Percentiles rank a stretch among this genome's conserved stretches.
These are phyloP conservation scores for Leersia perrieri DNA, from an alignment of 176 grass and related monocot genomes.

Conservation along the genomic window DNA sequence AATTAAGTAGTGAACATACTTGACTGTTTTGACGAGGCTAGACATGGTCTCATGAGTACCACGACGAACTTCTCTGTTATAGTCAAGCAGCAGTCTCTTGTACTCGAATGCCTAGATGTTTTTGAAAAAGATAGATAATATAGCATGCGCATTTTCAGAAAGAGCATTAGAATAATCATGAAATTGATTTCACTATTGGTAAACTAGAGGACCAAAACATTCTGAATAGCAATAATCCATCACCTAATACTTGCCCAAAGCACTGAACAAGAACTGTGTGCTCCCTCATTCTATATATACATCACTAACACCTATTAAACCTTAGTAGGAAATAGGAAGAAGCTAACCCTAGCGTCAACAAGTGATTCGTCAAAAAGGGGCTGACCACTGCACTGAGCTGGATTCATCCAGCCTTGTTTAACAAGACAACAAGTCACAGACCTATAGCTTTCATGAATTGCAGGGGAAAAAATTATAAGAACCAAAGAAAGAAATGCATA, in stretches of 20 bases:
- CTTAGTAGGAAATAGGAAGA: background rate
- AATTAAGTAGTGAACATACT: slow-evolving; percentile 41
- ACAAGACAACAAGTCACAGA: background rate
- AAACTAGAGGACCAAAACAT: background rate
- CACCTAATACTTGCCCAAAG: background rate
- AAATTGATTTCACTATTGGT: background rate
- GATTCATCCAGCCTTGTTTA: background rate
- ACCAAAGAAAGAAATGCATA: background rate
- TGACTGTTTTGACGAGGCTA: slow-evolving; percentile 65
- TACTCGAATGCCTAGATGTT: slow-evolving; percentile 83
- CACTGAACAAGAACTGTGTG: background rate
- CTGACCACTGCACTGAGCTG: background rate
- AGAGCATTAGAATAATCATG: background rate
- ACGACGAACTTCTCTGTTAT: slow-evolving; percentile 91
- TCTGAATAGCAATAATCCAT: background rate
- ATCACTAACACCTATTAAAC: background rate
- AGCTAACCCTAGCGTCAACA: background rate
- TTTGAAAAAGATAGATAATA: slow-evolving; percentile 22
- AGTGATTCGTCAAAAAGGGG: background rate
- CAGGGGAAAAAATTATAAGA: background rate
- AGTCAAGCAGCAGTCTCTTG: slow-evolving; percentile 82
- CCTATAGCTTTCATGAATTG: background rate
- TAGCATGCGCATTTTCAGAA: background rate
- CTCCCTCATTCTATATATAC: background rate
- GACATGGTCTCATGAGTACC: slow-evolving; percentile 87